phyloP scores from a whole-genome alignment of 768 basidiomycete genomes.

The Mycena sanguinolenta region DNA sequence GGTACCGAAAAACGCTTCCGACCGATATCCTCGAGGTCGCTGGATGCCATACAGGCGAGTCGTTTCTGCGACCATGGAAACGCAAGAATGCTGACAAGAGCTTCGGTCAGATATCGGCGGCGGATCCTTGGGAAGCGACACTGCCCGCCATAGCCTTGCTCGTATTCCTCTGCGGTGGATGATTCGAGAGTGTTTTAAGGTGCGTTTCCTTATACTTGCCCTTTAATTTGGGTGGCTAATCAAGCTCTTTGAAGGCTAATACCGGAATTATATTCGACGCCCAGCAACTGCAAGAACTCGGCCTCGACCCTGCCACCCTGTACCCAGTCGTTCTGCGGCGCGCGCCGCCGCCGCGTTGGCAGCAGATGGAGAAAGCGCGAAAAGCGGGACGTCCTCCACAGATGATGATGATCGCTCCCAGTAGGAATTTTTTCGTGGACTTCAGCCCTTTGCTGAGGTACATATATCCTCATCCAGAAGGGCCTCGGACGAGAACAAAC shows the following conservation, averaged over 20 bases:
- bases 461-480: too few relatives aligned
- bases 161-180: conserved; percentile 77
- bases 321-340: conserved; percentile 56
- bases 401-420: too few relatives aligned
- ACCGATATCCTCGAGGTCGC: conserved; percentile 71
- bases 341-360: conserved; percentile 48
- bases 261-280: conserved; percentile 74
- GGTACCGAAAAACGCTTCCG: conserved; percentile 27
- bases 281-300: conserved; percentile 60
- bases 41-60: conserved; percentile 61
- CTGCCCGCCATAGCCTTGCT: conserved; percentile 61
- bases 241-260: conserved; percentile 44
- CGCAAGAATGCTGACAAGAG: conserved; percentile 2
- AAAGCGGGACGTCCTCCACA: too few relatives aligned
- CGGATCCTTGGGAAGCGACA: conserved; percentile 64
- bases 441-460: too few relatives aligned
- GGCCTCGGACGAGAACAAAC: too few relatives aligned
- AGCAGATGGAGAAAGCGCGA: too few relatives aligned
- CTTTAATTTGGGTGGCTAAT: not conserved
- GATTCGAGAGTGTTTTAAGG: conserved; percentile 76
- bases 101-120: conserved; percentile 67
- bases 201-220: not conserved
- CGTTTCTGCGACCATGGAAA: conserved; percentile 27
- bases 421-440: too few relatives aligned
- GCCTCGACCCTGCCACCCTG: conserved; percentile 63